Base-by-base conservation (phyloP, 768 basidiomycete genomes). In the Termitomyces sp. region DNA sequence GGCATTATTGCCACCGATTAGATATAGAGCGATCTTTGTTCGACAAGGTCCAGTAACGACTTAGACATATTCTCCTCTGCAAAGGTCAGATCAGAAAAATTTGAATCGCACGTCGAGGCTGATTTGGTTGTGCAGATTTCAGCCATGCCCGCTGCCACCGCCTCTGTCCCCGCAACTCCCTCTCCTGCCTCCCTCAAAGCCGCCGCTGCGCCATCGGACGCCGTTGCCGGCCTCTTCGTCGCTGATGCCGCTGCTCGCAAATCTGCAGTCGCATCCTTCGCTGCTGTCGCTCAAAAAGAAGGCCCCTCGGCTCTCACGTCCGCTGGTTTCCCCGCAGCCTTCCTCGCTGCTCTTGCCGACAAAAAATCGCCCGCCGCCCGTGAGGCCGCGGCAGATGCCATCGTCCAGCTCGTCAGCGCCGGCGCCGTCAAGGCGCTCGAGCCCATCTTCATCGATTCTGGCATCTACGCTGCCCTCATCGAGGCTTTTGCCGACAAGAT, bases 401-500 rank as follows among this genome's bases (percentile, higher is more conserved):
- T 97, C 68, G 72, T 75, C 52, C 76, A 80, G 44, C 75, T 97
- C 65, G 78, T 84, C 63, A 80, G 81, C 69, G 78, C 83, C 58
- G 90, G 88, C 64, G 88, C 87, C 48, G 76, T 86, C 64, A 87
- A 83, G 66, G 86, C 90, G 48, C 84, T 99, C 62, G 94, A 96
- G 74, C 92, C 94, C 41, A 81, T 86, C 68, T 90, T 98, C 77
- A 73, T 95, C 70, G 83, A 85, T 64, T 92, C 91, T 58, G 92
- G 93, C 60, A 80, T 96, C 61, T 95, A 92, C 72, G 80, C 84
- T 56, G 84, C 85, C 58, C 89, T 98, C 66, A 81, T 97, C 67
- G 95, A 97, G 74, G 72, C 90, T 45, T 94, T 96, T 67, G 94
- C 92, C 72, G 95, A 98, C 81, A 97, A 97, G 81, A 88, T 87